Conservation (phyloP, 176 grass and related monocot genomes). For the Luzula sylvatica region DNA sequence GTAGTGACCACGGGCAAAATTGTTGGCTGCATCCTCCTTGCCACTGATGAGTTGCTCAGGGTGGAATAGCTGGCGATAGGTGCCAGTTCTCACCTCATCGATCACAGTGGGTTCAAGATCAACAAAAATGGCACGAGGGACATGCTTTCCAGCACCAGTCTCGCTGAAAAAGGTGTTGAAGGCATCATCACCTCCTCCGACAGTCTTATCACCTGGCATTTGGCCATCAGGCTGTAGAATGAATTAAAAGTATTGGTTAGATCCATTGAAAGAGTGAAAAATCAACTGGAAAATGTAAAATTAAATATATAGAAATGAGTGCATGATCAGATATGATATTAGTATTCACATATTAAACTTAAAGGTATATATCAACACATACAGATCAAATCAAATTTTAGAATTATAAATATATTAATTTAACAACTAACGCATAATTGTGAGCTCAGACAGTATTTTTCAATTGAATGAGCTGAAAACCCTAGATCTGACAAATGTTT, state of each 20-base stretch:
- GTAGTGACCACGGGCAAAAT: constrained; percentile 62
- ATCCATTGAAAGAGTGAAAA: not conserved
- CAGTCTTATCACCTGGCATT: constrained; percentile 49
- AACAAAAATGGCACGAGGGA: constrained; percentile 66
- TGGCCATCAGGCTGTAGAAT: constrained; percentile 66
- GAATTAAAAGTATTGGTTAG: not conserved
- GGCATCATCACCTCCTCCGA: constrained; percentile 47
- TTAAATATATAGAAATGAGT: too few species aligned
- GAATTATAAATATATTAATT: too few species aligned
- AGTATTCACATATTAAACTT: too few species aligned
- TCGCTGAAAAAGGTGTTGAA: constrained; percentile 79
- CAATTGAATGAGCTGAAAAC: not conserved
- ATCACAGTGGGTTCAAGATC: constrained; percentile 84
- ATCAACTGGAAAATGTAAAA: too few species aligned
- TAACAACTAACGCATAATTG: not conserved
- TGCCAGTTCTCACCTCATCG: constrained; percentile 61
- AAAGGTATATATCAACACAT: too few species aligned
- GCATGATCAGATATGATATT: too few species aligned
- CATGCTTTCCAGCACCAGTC: constrained; percentile 65
- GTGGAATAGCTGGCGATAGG: constrained; percentile 68
- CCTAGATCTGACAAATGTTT: not conserved
- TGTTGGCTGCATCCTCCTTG: constrained; percentile 73
- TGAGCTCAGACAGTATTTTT: not conserved
- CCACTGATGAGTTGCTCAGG: constrained; percentile 72
- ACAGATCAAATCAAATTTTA: too few species aligned